Evolutionary conservation across 176 grass and related monocot genomes (phyloP).

Genomic region (Zea mays): DNA sequence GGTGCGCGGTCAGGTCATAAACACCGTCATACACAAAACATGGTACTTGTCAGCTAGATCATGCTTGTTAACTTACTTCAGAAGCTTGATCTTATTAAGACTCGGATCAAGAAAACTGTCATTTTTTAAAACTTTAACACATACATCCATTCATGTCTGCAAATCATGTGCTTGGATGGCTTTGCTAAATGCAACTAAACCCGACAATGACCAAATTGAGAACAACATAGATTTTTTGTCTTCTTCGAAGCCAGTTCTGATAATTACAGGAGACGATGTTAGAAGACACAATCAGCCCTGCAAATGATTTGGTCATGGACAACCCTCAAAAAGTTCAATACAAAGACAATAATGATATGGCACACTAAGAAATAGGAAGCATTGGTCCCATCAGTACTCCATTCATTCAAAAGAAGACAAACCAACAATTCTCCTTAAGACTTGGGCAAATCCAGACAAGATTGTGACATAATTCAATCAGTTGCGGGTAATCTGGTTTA

Average conservation of each 20-base stretch:
- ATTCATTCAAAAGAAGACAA: slow-evolving; percentile 20
- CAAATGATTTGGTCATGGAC: no score
- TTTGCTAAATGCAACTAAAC: slow-evolving; percentile 96
- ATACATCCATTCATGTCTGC: slow-evolving; percentile 99
- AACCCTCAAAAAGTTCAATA: background rate
- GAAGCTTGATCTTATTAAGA: slow-evolving; percentile 97
- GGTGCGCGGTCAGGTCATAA: no score
- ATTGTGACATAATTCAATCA: slow-evolving; percentile 32
- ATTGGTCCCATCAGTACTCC: slow-evolving; percentile 7
- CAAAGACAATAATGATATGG: background rate
- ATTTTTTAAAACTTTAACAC: slow-evolving; percentile 95
- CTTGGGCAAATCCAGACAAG: slow-evolving; percentile 22
- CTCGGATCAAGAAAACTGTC: slow-evolving; percentile 99
- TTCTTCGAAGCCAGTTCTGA: slow-evolving; percentile 98
- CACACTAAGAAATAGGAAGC: background rate
- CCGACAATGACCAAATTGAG: slow-evolving; percentile 87
- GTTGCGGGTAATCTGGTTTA: slow-evolving; percentile 16
- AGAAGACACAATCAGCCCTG: slow-evolving; percentile 12
- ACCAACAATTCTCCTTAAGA: slow-evolving; percentile 13
- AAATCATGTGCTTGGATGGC: slow-evolving; percentile 98
- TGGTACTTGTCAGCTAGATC: slow-evolving; percentile 90
- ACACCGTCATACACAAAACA: slow-evolving; percentile 28
- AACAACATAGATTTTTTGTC: slow-evolving; percentile 92
- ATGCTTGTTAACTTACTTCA: slow-evolving; percentile 97
- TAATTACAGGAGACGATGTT: slow-evolving; percentile 29